Evolutionary conservation across 2,329 filamentous ascomycete species (phyloP), one percentile per base, ranked within the genome.

Genomic region (Davidsoniella eucalypti): DNA sequence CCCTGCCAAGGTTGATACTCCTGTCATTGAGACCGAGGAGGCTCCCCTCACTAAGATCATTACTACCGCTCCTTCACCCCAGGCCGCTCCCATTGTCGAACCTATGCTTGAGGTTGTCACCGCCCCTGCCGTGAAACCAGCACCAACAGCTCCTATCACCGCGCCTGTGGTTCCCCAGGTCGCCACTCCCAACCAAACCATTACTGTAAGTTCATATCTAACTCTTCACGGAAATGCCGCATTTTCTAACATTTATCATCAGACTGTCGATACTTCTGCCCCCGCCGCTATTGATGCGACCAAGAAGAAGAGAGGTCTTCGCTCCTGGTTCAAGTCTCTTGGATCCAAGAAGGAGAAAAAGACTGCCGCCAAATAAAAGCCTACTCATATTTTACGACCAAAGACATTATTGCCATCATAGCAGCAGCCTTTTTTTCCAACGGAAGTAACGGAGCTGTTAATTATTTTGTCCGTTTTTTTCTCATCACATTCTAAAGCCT

Each of bases 331-430:
- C 21, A 49, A 49, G 47, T 42, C 47, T n/a, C 12, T 33, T 12
- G 29, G 29, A 2, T 49, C 40, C 8, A 49, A 49, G 47, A 49
- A 43, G 26, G 36, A 17, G 16, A 49, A 49, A n/a, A 49, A 49
- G 18, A 42, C 38, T 9, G 25, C 39, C 16, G 40, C 40, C 40
- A 42, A 42, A 42, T 42, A 23, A 42, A 42, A 12, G 8, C 29
- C 29, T 33, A 33, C 29, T 10, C 29, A 33, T 33, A 4, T 12
- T 33, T 33, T 33, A 33, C 29, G 29, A 33, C 29, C 29, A 33
- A 9, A 33, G 29, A 12, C 29, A 33, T 33, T 4, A 4, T 12
- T 9, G 29, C 9, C 29, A 33, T 33, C 4, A 3, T 9, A 33
- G 29, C 1, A 12, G 29, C 7, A 33, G 16, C 42, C 17, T 14